Percentiles rank a stretch among this genome's conserved stretches.
These are phyloP conservation scores for Boletus tylopilopsis DNA, from an alignment of 768 basidiomycete genomes.

Conservation along the genomic window DNA sequence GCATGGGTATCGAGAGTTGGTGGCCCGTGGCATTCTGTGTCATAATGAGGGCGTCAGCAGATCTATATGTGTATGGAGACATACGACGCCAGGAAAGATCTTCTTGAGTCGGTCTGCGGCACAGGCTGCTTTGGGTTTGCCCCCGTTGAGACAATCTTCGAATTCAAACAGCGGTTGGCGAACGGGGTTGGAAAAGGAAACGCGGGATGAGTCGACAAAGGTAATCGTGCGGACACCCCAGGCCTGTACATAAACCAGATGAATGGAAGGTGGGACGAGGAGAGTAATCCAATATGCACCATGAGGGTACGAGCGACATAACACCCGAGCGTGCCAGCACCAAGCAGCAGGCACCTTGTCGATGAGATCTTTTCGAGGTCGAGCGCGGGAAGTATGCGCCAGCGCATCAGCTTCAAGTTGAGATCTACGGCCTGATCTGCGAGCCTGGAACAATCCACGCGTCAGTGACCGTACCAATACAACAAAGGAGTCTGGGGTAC, in stretches of 20 bases:
- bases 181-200: conserved; percentile 97
- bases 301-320: conserved; percentile 91
- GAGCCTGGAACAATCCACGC: conserved; percentile 44
- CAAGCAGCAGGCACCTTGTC: conserved; percentile 82
- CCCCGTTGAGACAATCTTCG: conserved; percentile 87
- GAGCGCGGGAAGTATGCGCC: conserved; percentile 89
- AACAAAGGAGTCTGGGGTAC: conserved; percentile 33
- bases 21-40: conserved; percentile 79
- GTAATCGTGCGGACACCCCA: conserved; percentile 97
- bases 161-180: conserved; percentile 96
- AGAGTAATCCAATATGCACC: conserved; percentile 34
- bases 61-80: conserved; percentile 25
- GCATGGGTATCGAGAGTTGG: conserved; percentile 89
- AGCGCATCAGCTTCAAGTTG: conserved; percentile 96
- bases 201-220: conserved; percentile 84
- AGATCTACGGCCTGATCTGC: conserved; percentile 98
- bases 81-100: conserved; percentile 90
- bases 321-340: conserved; percentile 95
- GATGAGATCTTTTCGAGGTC: conserved; percentile 82
- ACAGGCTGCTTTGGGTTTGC: conserved; percentile 89
- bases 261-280: neutral
- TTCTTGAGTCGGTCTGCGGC: conserved; percentile 82
- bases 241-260: conserved; percentile 46
- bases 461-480: neutral
- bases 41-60: neutral